Evolutionary conservation across 768 basidiomycete genomes (phyloP), one percentile per base, ranked within the genome.

Genomic region (Tulasnella sp.): DNA sequence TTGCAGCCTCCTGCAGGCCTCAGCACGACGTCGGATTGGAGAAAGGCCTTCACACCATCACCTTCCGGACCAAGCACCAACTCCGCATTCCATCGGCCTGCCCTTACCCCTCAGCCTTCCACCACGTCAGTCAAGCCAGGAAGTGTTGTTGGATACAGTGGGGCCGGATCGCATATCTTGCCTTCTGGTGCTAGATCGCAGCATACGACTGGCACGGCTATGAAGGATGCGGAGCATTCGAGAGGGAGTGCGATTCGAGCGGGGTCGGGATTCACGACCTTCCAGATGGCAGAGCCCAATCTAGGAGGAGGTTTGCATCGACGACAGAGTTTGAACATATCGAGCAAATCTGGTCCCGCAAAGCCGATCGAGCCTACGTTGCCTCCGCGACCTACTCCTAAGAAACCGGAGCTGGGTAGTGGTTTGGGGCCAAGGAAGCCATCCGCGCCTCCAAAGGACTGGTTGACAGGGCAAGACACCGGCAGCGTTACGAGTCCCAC

Each of bases 401-500:
- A 37, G 73, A 46, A 46, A 51, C 35, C 35, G 73, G 35, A 37
- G 3, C 16, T 44, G 35, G 39, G 35, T 40, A 69, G 44, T 9
- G 39, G 57, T 42, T 70, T 70, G 69, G 39, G 40, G 5, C 67
- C 32, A 5, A 37, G 73, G 32, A 77, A 61, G 35, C 26, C 77
- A 6, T 72, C 77, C 18, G 29, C 71, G 23, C 80, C 76, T 57
- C 85, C 84, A 70, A 86, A 84, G 80, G 92, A 94, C 82, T 93
- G 93, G 93, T 84, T 95, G 44, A 93, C 93, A 23, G 93, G 93
- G 11, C 88, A 88, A 75, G 88, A 90, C 77, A 86, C 51, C 69
- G 55, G 44, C 40, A 39, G 23, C 70, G 70, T 23, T 37, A 71
- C 70, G 37, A 44, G 37, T 37, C 20, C 42, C 2, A 40, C 74